Evolutionary conservation across 495 filamentous ascomycete species (phyloP).

Genomic region (Penicillium robsamsonii): DNA sequence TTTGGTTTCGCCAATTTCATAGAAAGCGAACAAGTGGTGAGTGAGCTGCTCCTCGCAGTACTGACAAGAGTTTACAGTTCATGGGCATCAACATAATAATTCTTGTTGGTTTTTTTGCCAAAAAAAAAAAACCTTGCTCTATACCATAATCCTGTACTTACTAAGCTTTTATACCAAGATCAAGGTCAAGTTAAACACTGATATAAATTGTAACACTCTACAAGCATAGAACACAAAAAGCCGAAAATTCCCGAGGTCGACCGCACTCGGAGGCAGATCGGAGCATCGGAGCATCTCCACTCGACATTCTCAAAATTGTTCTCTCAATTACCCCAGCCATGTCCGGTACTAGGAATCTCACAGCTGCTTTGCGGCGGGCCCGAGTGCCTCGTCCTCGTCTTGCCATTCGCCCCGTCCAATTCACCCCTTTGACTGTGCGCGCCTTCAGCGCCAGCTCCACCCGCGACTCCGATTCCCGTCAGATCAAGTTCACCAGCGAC

Average conservation of each 20-base stretch:
- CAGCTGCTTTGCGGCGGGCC: conserved; percentile 41
- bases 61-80: too few relatives aligned
- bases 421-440: conserved; percentile 28
- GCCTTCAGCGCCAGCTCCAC: conserved; percentile 37
- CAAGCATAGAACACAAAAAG: background rate
- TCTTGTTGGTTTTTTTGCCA: too few relatives aligned
- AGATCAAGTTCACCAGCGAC: conserved; percentile 75
- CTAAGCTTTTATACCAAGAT: background rate
- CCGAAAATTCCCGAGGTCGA: conserved; percentile 14
- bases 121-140: too few relatives aligned
- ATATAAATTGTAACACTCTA: background rate
- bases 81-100: too few relatives aligned
- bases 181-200: background rate
- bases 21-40: too few relatives aligned
- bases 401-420: conserved; percentile 23
- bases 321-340: conserved; percentile 24
- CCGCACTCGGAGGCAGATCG: conserved; percentile 17
- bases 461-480: conserved; percentile 38
- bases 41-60: too few relatives aligned
- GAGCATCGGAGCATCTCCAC: conserved; percentile 28
- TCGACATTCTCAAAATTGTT: conserved; percentile 15
- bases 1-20: too few relatives aligned
- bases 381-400: conserved; percentile 37
- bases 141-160: background rate
- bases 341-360: conserved; percentile 39